Percentiles rank a stretch among this genome's conserved stretches.
Evolutionary conservation across 78 protist genomes (phyloP).

Genomic region (slime mould (Dictyostelium discoideum)): dicty_2.7 NC_007088.5:7388501-7389000

Average conservation of each 20-base stretch:
- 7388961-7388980: neutral
- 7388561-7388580: neutral
- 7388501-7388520: slow-evolving; percentile 16
- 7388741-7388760: neutral
- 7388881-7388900: too few species aligned
- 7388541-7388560: neutral
- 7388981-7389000: neutral
- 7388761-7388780: neutral
- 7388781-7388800: neutral
- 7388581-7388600: neutral
- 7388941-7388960: neutral
- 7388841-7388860: neutral
- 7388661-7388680: neutral
- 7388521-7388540: neutral
- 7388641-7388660: neutral
- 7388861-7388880: neutral
- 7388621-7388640: neutral
- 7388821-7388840: neutral
- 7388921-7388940: neutral
- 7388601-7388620: neutral
- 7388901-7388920: neutral
- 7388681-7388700: neutral
- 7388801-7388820: neutral
- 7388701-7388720: neutral
- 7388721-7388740: neutral